Base-by-base conservation (phyloP, 768 basidiomycete species). In the Mycena albidolilacea region DNA sequence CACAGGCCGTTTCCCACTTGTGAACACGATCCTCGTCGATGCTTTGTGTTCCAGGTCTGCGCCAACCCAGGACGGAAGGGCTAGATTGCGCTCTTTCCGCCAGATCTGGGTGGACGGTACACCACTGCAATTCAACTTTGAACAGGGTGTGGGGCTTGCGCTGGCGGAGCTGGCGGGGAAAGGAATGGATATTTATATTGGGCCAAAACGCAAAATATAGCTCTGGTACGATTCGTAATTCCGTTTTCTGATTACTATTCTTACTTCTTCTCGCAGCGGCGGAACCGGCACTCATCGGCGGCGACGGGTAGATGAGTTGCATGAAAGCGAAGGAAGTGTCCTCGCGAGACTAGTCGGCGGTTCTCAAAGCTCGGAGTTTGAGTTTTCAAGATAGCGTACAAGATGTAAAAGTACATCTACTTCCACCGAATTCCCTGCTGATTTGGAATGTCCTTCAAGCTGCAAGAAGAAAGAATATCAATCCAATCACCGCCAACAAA, bases 361-460 rank as follows among this genome's bases (percentile, higher is more conserved):
- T 30, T 30, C 30, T 30, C 30, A 30, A 30, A 30, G 30, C 4
- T 30, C 30, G 30, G 30, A 30, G 30, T 23, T 23, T 23, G 23
- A 23, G 2, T 23, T 23, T 23, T 23, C 23, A 23, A 23, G 23
- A 23, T 23, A 23, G 23, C 23, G 23, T 23, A 23, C 23, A 23
- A 23, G 23, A 23, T 23, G 23, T 23, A 23, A 23, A 23, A 30
- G 3, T 30, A 30, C 30, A 30, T 30, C 30, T 30, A 30, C 30
- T 30, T 30, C 30, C 30, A 30, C 30, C 30, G 30, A 30, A 52
- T 64, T 38, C 48, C 19, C n/a, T 39, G 44, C 46, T 77, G 76
- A 55, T 74, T 58, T 14, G 77, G 77, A 48, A 77, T 67, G 71
- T 77, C 77, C 59, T 73, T 73, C 67, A 77, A 69, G 44, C 77